Conservation (phyloP, 345 rosid genomes). For the Corymbia maculata region DNA sequence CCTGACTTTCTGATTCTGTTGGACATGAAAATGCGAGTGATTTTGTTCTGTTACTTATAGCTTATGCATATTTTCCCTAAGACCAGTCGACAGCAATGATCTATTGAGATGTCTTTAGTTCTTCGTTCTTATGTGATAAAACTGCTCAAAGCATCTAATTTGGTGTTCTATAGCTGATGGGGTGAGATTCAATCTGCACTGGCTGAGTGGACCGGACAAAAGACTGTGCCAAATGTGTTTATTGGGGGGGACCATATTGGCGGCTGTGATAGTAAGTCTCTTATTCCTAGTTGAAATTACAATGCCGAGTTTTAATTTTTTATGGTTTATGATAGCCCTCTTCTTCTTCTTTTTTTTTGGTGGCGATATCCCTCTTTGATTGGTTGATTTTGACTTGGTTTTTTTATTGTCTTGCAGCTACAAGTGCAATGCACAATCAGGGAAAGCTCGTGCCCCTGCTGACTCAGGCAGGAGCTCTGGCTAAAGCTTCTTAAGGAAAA, state of each 20-base stretch:
- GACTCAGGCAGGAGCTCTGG: conserved; percentile 67
- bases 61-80: background rate
- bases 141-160: background rate
- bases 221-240: conserved; percentile 68
- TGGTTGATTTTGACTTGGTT: background rate
- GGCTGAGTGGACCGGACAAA: conserved; percentile 58
- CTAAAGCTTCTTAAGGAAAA: conserved; percentile 6
- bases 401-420: conserved; percentile 28
- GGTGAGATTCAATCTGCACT: conserved; percentile 47
- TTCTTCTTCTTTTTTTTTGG: no score
- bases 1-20: background rate
- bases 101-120: background rate
- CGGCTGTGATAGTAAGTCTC: conserved; percentile 58
- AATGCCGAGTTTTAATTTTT: background rate
- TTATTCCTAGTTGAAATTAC: background rate
- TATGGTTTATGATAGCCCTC: background rate
- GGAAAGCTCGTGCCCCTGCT: conserved; percentile 74
- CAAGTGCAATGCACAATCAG: conserved; percentile 30
- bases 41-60: background rate
- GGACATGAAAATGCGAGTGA: background rate
- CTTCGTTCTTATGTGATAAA: background rate
- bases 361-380: background rate
- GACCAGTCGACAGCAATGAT: background rate
- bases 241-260: conserved; percentile 79
- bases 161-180: conserved; percentile 48